Base-by-base conservation (phyloP, 2,329 filamentous ascomycete species). In the Ascosphaera apis region DNA sequence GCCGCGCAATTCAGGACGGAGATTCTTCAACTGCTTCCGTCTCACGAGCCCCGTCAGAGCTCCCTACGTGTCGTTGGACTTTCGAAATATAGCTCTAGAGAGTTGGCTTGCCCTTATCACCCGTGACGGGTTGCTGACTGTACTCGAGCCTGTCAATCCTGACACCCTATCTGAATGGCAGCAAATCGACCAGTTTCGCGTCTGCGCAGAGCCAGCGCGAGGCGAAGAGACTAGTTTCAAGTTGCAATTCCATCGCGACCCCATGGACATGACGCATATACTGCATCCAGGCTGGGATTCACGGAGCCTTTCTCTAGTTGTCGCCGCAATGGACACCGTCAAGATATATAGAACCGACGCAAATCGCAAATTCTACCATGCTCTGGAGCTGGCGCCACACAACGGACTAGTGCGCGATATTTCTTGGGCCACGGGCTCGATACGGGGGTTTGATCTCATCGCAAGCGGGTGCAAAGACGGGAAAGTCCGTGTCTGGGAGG, bases 391-490 rank as follows among this genome's bases (percentile, higher is more conserved):
- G 12, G 62, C 63, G 19, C 72, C 73, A 1, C 79, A 92, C 46
- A 65, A 69, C 5, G 73, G 75, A 1, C 64, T 95, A 28, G 78
- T 93, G 4, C 67, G 86, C 34, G 84, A 93, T 51, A 69, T 93
- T 1, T 76, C 81, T 2, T 98, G 88, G 88, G 82, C 86, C 1
- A 78, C 83, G 34, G 86, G 83, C 9, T 91, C 83, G 43, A 82
- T 91, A 47, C 65, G 84, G 28, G 86, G 86, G 1, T 86, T 81
- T 52, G 88, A 98, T 53, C 67, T 86, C 39, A 68, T 95, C 45
- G 88, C 86, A 2, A 91, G 84, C 4, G 86, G 83, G 2, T 88
- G 81, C 51, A 91, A 91, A 53, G 88, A 98, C 51, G 86, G 88
- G 2, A 75, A 72, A 45, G 72, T 93, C 30, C 69, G 86, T 30